Base-by-base conservation (phyloP, 2,329 filamentous ascomycete species). In the Fusarium pseudograminearum region DNA sequence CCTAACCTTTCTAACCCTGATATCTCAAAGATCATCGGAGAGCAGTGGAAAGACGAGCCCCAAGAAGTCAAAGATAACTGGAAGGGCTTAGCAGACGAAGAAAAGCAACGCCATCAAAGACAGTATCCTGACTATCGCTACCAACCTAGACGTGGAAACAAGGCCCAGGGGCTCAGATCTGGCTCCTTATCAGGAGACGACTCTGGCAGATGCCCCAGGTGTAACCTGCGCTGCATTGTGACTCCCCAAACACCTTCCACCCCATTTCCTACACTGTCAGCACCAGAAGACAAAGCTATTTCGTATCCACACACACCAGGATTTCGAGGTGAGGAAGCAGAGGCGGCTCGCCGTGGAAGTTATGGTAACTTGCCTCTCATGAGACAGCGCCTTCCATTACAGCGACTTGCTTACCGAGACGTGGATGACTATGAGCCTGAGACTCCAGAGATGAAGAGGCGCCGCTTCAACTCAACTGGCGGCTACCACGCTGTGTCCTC, bases 81-180 rank as follows among this genome's bases (percentile, higher is more conserved):
- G 96, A 97, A 96, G 79, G 86, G 87, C 65, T 87, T 97, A 59
- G 96, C 96, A 64, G 93, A 97, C 81, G 92, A 97, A 81, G 96
- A 98, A 79, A 98, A 98, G 83, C 84, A 89, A 65, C 91, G 92
- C 20, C 96, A 99, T 79, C 91, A 93, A 76, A 90, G 90, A 69
- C 92, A 94, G 80, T 97, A 98, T 78, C 96, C 96, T 4, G 91
- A 93, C 71, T 99, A 99, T 81, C 90, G 94, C 68, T 99, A 98
- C 78, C 93, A 97, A 78, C 96, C 96, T 36, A 90, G 93, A 22
- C 88, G 92, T 36, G 88, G 87, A 69, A 74, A 74, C 61, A 78
- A 78, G 59, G 66, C 65, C 6, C 76, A 78, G 61, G 72, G 77
- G 61, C 73, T 65, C 57, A 75, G 79, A 65, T 64, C 78, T 28